Base-by-base conservation (phyloP, 495 filamentous ascomycete genomes). In the Recurvomyces mirabilis region DNA sequence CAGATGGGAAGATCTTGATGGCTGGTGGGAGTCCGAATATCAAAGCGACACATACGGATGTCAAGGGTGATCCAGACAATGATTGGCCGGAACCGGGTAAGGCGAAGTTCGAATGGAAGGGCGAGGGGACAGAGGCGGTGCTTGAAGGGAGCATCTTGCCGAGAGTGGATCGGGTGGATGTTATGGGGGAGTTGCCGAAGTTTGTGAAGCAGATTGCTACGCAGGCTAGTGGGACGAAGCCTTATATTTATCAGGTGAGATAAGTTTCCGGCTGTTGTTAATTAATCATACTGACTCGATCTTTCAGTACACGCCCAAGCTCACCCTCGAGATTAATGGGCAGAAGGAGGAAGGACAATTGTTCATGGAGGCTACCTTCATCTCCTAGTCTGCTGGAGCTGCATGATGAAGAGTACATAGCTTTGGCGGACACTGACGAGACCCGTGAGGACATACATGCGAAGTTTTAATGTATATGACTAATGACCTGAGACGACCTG, bases 121-220 rank as follows among this genome's bases (percentile, higher is more conserved):
- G 86, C 35, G 78, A 76, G 57, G 78, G 74, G 26, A 79, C 79
- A 56, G 59, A 70, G 1, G 91, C 84, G 6, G 65, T 70, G 22
- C 54, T 95, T 9, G 77, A 82, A 48, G 83, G 81, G 9, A 53
- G 65, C 11, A 66, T 94, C 10, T 84, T 77, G n/a, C 65, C 74
- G 20, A 74, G 75, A 34, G 60, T 82, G 22, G 93, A 98, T 61
- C 78, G 84, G 49, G 75, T 98, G 38, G 93, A 98, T 62, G 81
- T 98, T 43, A 93, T 98, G 88, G 84, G 80, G 7, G 86, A 98
- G 60, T 82, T 96, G 38, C 91, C 91, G 3, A 83, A 82, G 22
- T 93, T 98, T 55, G 80, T 98, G 56, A 98, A 96, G 76, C 77
- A 73, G 37, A 82, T 98, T 61, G 86, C 93, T 10, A 84, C 82